These are phyloP conservation scores for Lathyrus sativus DNA, from an alignment of 306 rosid species.

Conservation along the genomic window DNA sequence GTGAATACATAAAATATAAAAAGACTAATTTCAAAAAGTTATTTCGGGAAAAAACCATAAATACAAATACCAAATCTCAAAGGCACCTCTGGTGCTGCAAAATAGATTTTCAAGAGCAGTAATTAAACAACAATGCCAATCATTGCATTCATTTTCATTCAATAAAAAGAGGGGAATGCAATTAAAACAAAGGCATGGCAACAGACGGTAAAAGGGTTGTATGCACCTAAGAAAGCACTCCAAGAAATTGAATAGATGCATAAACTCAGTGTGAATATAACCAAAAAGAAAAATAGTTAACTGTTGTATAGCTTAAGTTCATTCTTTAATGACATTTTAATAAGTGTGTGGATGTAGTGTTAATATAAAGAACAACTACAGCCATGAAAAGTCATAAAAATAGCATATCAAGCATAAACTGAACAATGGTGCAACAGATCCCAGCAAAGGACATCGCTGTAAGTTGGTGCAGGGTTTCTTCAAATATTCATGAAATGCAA, in stretches of 20 bases:
- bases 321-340: not conserved
- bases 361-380: not conserved
- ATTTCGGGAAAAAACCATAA: conserved; percentile 24
- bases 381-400: not conserved
- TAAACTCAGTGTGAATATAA: not conserved
- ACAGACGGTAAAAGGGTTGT: conserved; percentile 7
- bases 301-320: not conserved
- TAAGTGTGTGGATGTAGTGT: not conserved
- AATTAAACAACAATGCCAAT: conserved; percentile 18
- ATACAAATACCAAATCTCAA: conserved; percentile 28
- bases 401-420: not conserved
- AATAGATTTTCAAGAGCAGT: conserved; percentile 32
- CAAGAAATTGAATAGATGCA: not conserved
- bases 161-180: too few species aligned
- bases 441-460: not conserved
- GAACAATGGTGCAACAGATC: not conserved
- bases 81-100: conserved; percentile 45
- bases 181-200: not conserved
- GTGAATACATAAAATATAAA: conserved; percentile 61
- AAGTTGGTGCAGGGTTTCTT: not conserved
- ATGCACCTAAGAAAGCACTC: not conserved
- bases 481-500: not conserved
- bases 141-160: too few species aligned
- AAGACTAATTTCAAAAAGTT: conserved; percentile 44
- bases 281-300: not conserved